Percentiles rank a stretch among this genome's conserved stretches.
phyloP scores from a whole-genome alignment of 768 basidiomycete genomes.

The Boletus rubroflammeus region DNA sequence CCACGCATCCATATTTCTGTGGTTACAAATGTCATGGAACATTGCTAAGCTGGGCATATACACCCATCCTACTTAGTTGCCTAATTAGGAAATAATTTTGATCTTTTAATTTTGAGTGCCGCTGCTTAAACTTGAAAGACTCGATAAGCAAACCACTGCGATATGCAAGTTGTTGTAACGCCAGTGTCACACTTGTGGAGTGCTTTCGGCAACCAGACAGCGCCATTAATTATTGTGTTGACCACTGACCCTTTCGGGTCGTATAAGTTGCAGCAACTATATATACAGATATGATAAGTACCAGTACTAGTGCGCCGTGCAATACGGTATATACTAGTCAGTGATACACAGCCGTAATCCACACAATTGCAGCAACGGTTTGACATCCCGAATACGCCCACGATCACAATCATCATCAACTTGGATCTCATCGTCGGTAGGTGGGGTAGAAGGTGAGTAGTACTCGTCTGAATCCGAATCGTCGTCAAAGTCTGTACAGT shows the following conservation, averaged over 20 bases:
- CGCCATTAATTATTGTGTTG: too few relatives aligned
- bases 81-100: too few relatives aligned
- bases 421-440: conserved; percentile 38
- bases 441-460: conserved; percentile 33
- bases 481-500: conserved; percentile 23
- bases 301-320: background rate
- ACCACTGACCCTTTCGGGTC: background rate
- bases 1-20: background rate
- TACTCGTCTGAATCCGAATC: conserved; percentile 16
- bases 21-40: background rate
- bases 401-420: conserved; percentile 39
- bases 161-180: too few relatives aligned
- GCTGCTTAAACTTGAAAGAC: too few relatives aligned
- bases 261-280: background rate
- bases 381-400: conserved; percentile 40
- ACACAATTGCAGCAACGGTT: conserved; percentile 36
- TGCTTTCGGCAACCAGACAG: too few relatives aligned
- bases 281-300: background rate
- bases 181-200: too few relatives aligned
- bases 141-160: too few relatives aligned
- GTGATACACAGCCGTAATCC: conserved; percentile 18
- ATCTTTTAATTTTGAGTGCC: too few relatives aligned
- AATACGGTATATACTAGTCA: background rate
- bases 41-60: background rate
- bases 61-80: too few relatives aligned